Conservation (phyloP, 768 basidiomycete species). For the Coprinopsis sp. region DNA sequence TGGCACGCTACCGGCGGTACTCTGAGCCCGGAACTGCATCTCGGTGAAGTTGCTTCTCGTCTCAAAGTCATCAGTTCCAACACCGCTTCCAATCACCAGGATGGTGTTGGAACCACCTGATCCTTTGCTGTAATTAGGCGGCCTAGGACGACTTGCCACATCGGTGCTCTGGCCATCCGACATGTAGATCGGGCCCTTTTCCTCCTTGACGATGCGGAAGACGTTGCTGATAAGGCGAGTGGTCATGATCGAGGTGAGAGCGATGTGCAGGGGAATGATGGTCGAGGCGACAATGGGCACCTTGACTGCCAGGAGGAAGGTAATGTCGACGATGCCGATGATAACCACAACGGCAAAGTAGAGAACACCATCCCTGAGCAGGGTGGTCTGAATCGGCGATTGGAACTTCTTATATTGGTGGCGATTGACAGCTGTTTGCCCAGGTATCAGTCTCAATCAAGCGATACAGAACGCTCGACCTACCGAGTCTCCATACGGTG, state of each 20-base stretch:
- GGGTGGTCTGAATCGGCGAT: not conserved
- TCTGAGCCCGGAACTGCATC: too few relatives aligned
- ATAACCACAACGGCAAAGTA: not conserved
- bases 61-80: slow-evolving; percentile 1
- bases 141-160: not conserved
- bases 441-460: not conserved
- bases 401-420: not conserved
- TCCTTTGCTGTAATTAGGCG: too few relatives aligned
- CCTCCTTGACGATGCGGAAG: not conserved
- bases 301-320: not conserved
- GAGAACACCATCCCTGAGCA: not conserved
- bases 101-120: not conserved
- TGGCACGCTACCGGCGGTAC: too few relatives aligned
- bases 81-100: not conserved
- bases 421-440: not conserved
- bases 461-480: not conserved
- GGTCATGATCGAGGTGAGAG: not conserved
- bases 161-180: not conserved
- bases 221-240: not conserved
- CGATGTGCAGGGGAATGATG: not conserved
- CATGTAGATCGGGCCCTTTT: not conserved
- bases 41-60: too few relatives aligned
- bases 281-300: not conserved
- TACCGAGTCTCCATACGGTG: not conserved
- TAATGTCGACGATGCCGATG: not conserved